Evolutionary conservation across 2,329 filamentous ascomycete genomes (phyloP), one percentile per base, ranked within the genome.

Genomic region (Fusarium incarnatum): DNA sequence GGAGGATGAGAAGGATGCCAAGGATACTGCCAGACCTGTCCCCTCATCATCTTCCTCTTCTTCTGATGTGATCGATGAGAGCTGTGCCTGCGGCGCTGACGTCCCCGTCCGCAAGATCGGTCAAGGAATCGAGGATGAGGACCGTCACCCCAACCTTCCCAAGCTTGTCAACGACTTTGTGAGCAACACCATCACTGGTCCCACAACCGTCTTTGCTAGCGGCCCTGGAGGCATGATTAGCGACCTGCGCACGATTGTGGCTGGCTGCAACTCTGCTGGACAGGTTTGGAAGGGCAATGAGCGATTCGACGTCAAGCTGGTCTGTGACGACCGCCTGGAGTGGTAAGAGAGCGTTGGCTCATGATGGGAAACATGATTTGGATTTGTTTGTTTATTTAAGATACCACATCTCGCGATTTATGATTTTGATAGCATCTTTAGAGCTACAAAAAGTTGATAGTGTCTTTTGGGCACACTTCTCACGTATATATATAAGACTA

Each of bases 281-380:
- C 84, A 81, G 68, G 87, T 90, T 12, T 90, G 87, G 88, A 85
- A 77, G 56, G 87, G 88, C 0, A 82, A 89, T 23, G 84, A 85
- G 71, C 81, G 82, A 40, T 86, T 81, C 49, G 84, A 89, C 73
- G 87, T 91, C 4, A 77, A 80, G 49, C 79, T 91, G 34, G 78
- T 87, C 30, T 88, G 86, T 74, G 89, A 91, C 77, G 87, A 90
- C 79, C 83, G 89, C 45, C 77, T 90, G 64, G 87, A 87, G 75
- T 84, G 83, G 79, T 85, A 70, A 44, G 16, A 18, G 42, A 48
- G 11, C 52, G 41, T 20, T 40, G 7, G 25, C 12, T 44, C 25
- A 40, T 28, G 44, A 46, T 34, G 37, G 52, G 42, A 22, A 48
- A 56, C 34, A 37, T 16, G 45, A 56, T 34, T 32, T 60, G 44